These are phyloP conservation scores for Ophiostoma tasmaniense DNA, from an alignment of 2,329 filamentous ascomycete genomes.

Conservation along the genomic window DNA sequence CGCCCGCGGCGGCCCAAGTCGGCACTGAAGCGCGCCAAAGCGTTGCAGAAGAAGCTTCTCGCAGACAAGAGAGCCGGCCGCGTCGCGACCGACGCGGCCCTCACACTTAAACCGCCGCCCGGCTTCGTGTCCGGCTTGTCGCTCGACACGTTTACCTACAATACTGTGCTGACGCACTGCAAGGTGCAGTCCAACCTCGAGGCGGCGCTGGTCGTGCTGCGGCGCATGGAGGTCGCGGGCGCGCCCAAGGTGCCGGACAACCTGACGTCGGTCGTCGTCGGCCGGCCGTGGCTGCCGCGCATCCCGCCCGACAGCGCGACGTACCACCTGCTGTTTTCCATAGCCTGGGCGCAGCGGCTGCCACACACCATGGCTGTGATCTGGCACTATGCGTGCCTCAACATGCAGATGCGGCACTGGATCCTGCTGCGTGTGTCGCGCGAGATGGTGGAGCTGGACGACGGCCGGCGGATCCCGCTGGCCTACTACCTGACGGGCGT, in stretches of 20 bases:
- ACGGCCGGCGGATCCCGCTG: neutral
- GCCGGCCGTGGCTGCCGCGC: constrained; percentile 4
- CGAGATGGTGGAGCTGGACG: constrained; percentile 11
- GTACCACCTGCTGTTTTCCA: constrained; percentile 32
- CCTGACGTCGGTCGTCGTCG: neutral
- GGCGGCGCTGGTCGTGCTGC: constrained; percentile 22
- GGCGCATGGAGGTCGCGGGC: constrained; percentile 21
- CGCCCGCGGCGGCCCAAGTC: constrained; percentile 5
- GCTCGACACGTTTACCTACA: constrained; percentile 30
- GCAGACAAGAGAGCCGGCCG: too few relatives aligned
- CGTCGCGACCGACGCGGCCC: neutral
- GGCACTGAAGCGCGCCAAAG: neutral
- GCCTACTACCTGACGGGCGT: neutral
- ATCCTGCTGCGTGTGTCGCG: constrained; percentile 25
- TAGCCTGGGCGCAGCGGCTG: constrained; percentile 29
- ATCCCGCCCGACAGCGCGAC: constrained; percentile 21
- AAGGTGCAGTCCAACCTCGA: constrained; percentile 21
- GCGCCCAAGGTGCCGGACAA: neutral
- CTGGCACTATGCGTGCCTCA: constrained; percentile 29
- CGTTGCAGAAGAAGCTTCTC: neutral
- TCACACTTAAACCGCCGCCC: neutral
- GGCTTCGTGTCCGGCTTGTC: constrained; percentile 18
- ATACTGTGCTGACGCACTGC: constrained; percentile 27
- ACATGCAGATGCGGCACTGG: constrained; percentile 22
- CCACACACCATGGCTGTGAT: constrained; percentile 27